Evolutionary conservation across 176 grass and related monocot species (phyloP).

Genomic region (Phyllostachys edulis): DNA sequence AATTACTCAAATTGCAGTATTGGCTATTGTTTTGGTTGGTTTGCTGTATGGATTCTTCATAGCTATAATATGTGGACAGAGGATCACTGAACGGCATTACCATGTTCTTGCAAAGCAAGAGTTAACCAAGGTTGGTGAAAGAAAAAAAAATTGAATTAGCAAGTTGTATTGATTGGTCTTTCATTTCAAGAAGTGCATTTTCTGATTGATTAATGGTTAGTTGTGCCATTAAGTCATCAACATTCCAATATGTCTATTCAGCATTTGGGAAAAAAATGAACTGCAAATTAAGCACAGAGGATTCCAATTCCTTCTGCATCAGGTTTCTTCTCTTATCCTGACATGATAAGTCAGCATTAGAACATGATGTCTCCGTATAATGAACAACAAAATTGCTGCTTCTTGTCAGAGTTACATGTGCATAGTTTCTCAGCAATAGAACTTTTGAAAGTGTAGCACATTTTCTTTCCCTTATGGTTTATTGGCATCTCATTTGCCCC

Average conservation of each 20-base stretch:
- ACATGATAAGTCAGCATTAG: neutral
- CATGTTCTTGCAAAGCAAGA: constrained; percentile 98
- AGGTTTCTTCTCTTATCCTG: neutral
- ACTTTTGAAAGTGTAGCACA: neutral
- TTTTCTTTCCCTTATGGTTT: constrained; percentile 10
- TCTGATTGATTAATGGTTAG: neutral
- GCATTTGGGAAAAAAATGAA: neutral
- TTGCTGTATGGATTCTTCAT: constrained; percentile 99
- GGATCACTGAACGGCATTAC: constrained; percentile 92
- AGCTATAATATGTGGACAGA: constrained; percentile 98
- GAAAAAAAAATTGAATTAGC: constrained; percentile 25
- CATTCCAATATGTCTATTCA: neutral
- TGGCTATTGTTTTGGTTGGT: constrained; percentile 89
- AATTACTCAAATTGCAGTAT: constrained; percentile 63
- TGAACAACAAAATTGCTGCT: neutral
- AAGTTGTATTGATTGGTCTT: constrained; percentile 18
- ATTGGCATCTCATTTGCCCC: neutral
- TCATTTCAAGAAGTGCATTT: neutral
- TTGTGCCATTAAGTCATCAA: neutral
- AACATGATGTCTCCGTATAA: neutral
- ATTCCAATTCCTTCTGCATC: neutral
- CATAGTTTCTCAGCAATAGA: constrained; percentile 8
- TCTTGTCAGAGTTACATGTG: neutral
- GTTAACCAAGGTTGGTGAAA: constrained; percentile 78
- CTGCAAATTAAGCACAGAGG: neutral